Conservation (phyloP, 1,284 basidiomycete species). For the Ceraceosorus bombacis region DNA sequence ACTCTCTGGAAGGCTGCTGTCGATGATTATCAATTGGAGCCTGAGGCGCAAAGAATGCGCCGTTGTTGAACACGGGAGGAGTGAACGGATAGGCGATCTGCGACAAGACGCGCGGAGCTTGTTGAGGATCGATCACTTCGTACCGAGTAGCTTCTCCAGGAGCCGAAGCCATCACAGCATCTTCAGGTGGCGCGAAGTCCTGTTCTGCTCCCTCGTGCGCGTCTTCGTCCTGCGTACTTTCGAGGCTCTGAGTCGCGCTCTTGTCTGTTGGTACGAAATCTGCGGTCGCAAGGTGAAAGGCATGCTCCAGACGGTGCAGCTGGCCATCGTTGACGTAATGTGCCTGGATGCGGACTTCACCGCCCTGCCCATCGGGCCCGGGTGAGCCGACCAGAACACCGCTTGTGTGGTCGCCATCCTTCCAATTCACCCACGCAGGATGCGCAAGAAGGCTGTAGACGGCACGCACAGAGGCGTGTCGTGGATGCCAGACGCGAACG, state of each 20-base stretch:
- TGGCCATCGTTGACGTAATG: slow-evolving; percentile 38
- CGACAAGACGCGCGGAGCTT: slow-evolving; percentile 31
- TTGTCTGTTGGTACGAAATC: slow-evolving; percentile 16
- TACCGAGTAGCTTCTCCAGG: slow-evolving; percentile 32
- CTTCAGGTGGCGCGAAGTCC: slow-evolving; percentile 2
- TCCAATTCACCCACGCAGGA: slow-evolving; percentile 81
- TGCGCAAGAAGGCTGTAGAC: slow-evolving; percentile 70
- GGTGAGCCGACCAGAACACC: slow-evolving; percentile 33
- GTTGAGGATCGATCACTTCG: slow-evolving; percentile 37
- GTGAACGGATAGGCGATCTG: slow-evolving; percentile 42
- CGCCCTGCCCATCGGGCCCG: slow-evolving; percentile 20
- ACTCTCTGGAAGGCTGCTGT: slow-evolving; percentile 5
- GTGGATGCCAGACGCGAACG: slow-evolving; percentile 94
- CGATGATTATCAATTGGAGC: slow-evolving; percentile 4
- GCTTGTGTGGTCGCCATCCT: slow-evolving; percentile 55
- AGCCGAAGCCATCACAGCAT: slow-evolving; percentile 11
- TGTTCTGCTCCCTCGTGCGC: slow-evolving; percentile 9
- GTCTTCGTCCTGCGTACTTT: neutral
- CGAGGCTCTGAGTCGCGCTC: neutral
- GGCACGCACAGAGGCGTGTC: slow-evolving; percentile 61
- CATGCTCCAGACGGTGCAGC: slow-evolving; percentile 38
- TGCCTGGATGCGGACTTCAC: slow-evolving; percentile 35
- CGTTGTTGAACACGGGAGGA: slow-evolving; percentile 30
- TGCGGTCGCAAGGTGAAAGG: slow-evolving; percentile 37
- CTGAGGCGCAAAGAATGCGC: slow-evolving; percentile 20